Evolutionary conservation across 495 filamentous ascomycete species (phyloP).

Genomic region (Aspergillus steynii): DNA sequence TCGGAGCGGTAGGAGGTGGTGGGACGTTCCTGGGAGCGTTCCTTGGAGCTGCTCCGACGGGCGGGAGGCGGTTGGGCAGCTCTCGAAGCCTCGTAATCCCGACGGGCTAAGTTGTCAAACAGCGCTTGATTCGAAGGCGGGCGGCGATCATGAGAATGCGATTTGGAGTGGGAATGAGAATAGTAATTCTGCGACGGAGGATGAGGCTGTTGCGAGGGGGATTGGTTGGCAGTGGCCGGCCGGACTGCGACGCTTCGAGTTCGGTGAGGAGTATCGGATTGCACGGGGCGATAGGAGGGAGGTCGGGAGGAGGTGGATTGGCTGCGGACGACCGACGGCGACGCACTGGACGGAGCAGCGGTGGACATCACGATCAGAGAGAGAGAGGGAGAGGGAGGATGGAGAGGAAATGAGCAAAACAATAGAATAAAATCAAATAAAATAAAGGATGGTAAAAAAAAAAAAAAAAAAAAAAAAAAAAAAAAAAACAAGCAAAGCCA

Average conservation of each 20-base stretch:
- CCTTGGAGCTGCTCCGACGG: slow-evolving; percentile 55
- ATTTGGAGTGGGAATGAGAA: slow-evolving; percentile 52
- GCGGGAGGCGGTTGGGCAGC: slow-evolving; percentile 47
- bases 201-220: slow-evolving; percentile 30
- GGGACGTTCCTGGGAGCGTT: slow-evolving; percentile 49
- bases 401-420: slow-evolving; percentile 8
- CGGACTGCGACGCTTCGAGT: slow-evolving; percentile 55
- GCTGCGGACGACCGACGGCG: slow-evolving; percentile 52
- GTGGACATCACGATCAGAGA: slow-evolving; percentile 50
- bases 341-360: slow-evolving; percentile 43
- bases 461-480: not conserved
- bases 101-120: slow-evolving; percentile 54
- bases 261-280: slow-evolving; percentile 57
- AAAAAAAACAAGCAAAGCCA: not conserved
- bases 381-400: slow-evolving; percentile 15
- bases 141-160: slow-evolving; percentile 51
- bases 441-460: too few relatives aligned
- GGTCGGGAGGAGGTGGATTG: slow-evolving; percentile 55
- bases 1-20: slow-evolving; percentile 53
- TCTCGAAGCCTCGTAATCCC: slow-evolving; percentile 59
- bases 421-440: not conserved
- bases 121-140: slow-evolving; percentile 52
- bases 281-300: slow-evolving; percentile 40
- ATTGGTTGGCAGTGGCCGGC: slow-evolving; percentile 40
- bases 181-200: slow-evolving; percentile 28